phyloP scores from a whole-genome alignment of 495 filamentous ascomycete genomes.

The Aspergillus biplanus region DNA sequence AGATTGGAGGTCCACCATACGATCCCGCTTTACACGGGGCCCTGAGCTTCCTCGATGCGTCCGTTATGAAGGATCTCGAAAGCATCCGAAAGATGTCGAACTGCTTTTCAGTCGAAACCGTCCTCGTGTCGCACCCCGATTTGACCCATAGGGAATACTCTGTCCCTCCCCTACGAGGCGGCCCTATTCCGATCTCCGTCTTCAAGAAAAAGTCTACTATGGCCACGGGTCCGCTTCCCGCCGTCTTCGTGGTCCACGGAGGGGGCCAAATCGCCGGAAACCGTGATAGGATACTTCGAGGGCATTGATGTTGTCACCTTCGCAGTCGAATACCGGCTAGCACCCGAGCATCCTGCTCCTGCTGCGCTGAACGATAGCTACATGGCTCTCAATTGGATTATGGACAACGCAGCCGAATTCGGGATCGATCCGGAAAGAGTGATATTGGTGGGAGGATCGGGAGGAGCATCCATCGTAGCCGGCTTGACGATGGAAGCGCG shows the following conservation, averaged over 20 bases:
- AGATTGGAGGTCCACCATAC: no score
- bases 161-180: no score
- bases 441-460: conserved; percentile 57
- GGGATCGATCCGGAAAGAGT: conserved; percentile 57
- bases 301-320: conserved; percentile 10
- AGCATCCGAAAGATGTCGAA: no score
- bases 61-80: no score
- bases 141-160: no score
- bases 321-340: conserved; percentile 32
- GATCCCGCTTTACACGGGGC: no score
- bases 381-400: conserved; percentile 42
- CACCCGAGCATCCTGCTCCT: conserved; percentile 36
- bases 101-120: no score
- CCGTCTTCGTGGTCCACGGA: conserved; percentile 8
- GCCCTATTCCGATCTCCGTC: not conserved
- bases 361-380: conserved; percentile 37
- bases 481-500: conserved; percentile 42
- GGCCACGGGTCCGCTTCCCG: not conserved
- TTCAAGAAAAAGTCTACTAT: not conserved
- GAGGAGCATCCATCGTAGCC: conserved; percentile 57
- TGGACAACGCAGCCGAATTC: conserved; percentile 35
- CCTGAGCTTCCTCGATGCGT: no score
- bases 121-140: no score
- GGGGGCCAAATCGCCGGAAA: conserved; percentile 20
- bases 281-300: conserved; percentile 11